Conservation (phyloP, 2,329 filamentous ascomycete species). For the Alternaria gansuensis region DNA sequence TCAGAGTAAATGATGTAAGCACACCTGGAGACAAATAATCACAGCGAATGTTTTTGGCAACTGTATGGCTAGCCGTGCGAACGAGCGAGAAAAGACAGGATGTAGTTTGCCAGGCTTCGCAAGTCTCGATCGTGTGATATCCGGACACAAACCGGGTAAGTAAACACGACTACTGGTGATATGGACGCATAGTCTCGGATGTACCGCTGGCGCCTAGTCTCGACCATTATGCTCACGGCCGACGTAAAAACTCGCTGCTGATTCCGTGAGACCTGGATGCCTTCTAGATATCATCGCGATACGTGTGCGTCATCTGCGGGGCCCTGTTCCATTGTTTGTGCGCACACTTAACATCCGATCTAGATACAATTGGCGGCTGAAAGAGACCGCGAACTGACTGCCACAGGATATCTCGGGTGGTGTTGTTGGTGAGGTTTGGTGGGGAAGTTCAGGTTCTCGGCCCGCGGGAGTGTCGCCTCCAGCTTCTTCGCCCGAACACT, state of each 20-base stretch:
- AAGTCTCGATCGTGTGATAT: not conserved
- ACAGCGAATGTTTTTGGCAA: not conserved
- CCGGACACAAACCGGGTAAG: not conserved
- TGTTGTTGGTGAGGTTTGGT: not conserved
- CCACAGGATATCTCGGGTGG: not conserved
- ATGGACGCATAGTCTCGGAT: not conserved
- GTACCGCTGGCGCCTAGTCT: not conserved
- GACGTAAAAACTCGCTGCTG: not conserved
- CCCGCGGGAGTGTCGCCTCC: constrained; percentile 1
- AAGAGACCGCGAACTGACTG: not conserved
- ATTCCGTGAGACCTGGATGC: not conserved
- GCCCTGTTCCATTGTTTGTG: not conserved
- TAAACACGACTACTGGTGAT: not conserved
- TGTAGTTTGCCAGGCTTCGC: not conserved
- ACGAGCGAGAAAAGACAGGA: not conserved
- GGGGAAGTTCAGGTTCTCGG: not conserved
- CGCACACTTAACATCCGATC: not conserved
- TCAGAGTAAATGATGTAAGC: not conserved
- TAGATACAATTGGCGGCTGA: not conserved
- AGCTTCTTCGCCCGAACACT: not conserved
- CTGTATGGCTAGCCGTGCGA: not conserved
- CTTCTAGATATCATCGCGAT: not conserved
- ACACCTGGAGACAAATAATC: not conserved
- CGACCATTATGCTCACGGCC: not conserved
- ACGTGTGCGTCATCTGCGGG: not conserved